Evolutionary conservation across 139 green algal genomes (phyloP).

Genomic region (Chlorella sp.): DNA sequence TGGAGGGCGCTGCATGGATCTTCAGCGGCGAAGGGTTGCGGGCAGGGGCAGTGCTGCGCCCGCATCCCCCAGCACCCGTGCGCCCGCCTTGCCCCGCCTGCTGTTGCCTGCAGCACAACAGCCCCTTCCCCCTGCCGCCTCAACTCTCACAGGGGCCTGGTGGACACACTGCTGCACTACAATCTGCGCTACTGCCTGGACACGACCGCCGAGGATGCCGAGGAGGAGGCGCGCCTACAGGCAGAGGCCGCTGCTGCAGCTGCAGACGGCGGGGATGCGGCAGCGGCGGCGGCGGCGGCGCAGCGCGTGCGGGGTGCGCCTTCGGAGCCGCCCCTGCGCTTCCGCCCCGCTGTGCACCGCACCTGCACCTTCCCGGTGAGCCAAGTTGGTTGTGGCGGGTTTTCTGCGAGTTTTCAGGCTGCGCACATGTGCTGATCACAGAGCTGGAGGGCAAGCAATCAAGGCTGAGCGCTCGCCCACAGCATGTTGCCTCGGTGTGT

Average conservation of each 20-base stretch:
- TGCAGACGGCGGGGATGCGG: not conserved
- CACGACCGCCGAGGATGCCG: slow-evolving; percentile 40
- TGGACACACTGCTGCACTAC: slow-evolving; percentile 70
- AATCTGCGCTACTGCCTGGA: slow-evolving; percentile 62
- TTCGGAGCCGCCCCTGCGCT: slow-evolving; percentile 33
- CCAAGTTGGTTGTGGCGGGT: no score
- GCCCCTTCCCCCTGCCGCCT: no score
- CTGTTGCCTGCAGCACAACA: no score
- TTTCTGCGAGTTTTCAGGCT: not conserved
- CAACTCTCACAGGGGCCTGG: slow-evolving; percentile 44
- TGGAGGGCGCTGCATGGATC: no score
- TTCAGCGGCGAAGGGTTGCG: no score
- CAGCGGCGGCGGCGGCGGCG: not conserved
- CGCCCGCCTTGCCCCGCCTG: no score
- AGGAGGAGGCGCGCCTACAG: slow-evolving; percentile 8
- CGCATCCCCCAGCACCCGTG: no score
- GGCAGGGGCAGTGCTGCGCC: no score
- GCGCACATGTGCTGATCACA: not conserved
- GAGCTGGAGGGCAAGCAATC: no score
- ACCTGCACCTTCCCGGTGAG: slow-evolving; percentile 46
- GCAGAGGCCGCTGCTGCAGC: not conserved
- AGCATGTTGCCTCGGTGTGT: no score
- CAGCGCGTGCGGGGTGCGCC: not conserved
- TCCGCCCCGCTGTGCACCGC: slow-evolving; percentile 53
- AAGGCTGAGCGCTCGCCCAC: no score